These are phyloP conservation scores for Iberis pinnata DNA, from an alignment of 345 rosid species.

Conservation along the genomic window DNA sequence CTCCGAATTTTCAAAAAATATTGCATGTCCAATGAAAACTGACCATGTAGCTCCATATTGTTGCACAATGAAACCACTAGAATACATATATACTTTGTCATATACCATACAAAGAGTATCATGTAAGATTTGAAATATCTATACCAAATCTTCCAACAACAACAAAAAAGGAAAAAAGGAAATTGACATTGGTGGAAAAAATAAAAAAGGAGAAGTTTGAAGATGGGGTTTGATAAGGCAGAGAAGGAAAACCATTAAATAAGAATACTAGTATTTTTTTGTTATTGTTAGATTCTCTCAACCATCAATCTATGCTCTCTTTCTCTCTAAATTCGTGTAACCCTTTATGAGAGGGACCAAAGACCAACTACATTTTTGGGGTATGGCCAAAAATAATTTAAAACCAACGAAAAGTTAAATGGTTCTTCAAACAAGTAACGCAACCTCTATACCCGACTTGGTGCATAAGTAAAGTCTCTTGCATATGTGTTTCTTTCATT, in stretches of 20 bases:
- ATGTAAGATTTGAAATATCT: constrained; percentile 25
- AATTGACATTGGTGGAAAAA: constrained; percentile 25
- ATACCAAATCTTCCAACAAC: constrained; percentile 29
- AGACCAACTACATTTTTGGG: constrained; percentile 32
- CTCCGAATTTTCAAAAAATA: too few relatives aligned
- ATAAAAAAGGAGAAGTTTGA: constrained; percentile 23
- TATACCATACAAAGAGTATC: constrained; percentile 21
- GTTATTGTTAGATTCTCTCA: constrained; percentile 32
- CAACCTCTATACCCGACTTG: not conserved
- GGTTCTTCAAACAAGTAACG: constrained; percentile 21
- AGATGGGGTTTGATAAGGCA: constrained; percentile 36
- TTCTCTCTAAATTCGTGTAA: constrained; percentile 32
- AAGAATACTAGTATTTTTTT: constrained; percentile 26
- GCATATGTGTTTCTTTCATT: too few relatives aligned
- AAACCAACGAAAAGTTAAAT: constrained; percentile 19
- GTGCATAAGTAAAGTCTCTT: not conserved
- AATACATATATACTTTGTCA: constrained; percentile 21
- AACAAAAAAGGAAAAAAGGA: constrained; percentile 15
- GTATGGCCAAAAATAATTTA: constrained; percentile 25
- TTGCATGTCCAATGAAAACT: constrained; percentile 2
- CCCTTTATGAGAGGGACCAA: constrained; percentile 32
- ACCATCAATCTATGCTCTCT: constrained; percentile 25
- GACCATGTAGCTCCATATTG: constrained; percentile 3
- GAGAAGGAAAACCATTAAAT: constrained; percentile 34
- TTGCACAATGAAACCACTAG: constrained; percentile 18